Percentiles rank a stretch among this genome's conserved stretches.
phyloP scores from a whole-genome alignment of 2,329 filamentous ascomycete species.

The Ascochyta fabae region DNA sequence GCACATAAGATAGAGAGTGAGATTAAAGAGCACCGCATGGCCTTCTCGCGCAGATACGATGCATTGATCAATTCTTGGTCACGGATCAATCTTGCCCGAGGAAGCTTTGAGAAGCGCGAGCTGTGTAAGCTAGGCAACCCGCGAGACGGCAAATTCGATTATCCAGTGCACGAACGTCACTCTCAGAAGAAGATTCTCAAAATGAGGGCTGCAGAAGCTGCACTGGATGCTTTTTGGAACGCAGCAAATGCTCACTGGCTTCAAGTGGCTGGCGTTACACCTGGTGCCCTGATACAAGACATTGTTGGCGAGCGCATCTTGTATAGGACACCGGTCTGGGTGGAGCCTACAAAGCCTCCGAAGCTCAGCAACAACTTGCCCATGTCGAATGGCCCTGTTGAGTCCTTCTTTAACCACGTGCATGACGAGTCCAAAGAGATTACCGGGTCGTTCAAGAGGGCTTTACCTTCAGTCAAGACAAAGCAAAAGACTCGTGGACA shows the following conservation, averaged over 20 bases:
- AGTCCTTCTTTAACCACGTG: too few species aligned
- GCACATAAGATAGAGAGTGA: constrained; percentile 48
- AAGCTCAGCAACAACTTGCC: too few species aligned
- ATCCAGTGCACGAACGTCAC: constrained; percentile 56
- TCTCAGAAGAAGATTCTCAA: constrained; percentile 49
- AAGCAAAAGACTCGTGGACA: too few species aligned
- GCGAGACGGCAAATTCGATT: constrained; percentile 35
- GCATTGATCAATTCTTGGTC: too few species aligned
- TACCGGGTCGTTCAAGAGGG: too few species aligned
- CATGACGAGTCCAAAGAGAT: too few species aligned
- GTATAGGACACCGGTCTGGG: constrained; percentile 58
- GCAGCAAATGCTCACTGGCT: constrained; percentile 29
- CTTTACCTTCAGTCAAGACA: too few species aligned
- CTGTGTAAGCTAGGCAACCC: not conserved
- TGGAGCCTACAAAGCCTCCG: constrained; percentile 36
- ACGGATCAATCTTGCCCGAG: too few species aligned
- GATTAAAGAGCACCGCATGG: not conserved
- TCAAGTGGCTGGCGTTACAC: not conserved
- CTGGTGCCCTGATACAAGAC: constrained; percentile 1
- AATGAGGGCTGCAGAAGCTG: constrained; percentile 53
- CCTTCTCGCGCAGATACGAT: too few species aligned
- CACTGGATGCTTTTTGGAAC: constrained; percentile 58
- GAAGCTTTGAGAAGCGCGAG: too few species aligned
- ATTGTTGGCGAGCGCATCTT: constrained; percentile 46
- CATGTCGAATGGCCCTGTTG: too few species aligned